Evolutionary conservation across 1,284 basidiomycete species (phyloP).

Genomic region (Ceratobasidium sp.): DNA sequence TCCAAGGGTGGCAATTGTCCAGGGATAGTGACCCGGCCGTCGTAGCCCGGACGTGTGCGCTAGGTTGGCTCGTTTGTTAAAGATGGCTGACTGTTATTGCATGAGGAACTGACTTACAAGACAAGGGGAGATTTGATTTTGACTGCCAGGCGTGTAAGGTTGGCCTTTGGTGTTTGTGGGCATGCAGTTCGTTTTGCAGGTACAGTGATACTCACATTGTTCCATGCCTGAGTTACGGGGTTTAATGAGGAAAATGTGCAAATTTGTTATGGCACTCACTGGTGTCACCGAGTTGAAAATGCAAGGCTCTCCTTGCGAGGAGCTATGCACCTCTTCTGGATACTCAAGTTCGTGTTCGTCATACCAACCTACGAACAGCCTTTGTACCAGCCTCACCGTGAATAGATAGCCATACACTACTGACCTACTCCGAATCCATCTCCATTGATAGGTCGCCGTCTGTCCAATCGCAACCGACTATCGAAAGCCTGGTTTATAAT

Average conservation of each 20-base stretch:
- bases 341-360: conserved; percentile 85
- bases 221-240: conserved; percentile 80
- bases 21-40: conserved; percentile 87
- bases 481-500: conserved; percentile 98
- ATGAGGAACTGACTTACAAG: conserved; percentile 70
- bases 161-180: conserved; percentile 60
- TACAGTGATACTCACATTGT: conserved; percentile 64
- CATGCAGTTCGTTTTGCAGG: neutral
- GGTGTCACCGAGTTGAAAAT: conserved; percentile 98
- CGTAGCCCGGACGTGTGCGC: conserved; percentile 91
- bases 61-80: neutral
- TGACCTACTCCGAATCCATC: conserved; percentile 97
- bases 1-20: conserved; percentile 95
- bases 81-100: conserved; percentile 1
- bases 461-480: conserved; percentile 85
- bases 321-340: conserved; percentile 52
- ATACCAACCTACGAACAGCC: conserved; percentile 78
- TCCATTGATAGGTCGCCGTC: conserved; percentile 87
- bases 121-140: conserved; percentile 95
- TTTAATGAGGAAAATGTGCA: neutral
- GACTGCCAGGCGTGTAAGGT: conserved; percentile 88
- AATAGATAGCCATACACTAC: conserved; percentile 55
- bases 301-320: conserved; percentile 71
- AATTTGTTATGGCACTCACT: conserved; percentile 60
- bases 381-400: neutral